Conservation (phyloP, 306 rosid species). For the Trifolium repens region DNA sequence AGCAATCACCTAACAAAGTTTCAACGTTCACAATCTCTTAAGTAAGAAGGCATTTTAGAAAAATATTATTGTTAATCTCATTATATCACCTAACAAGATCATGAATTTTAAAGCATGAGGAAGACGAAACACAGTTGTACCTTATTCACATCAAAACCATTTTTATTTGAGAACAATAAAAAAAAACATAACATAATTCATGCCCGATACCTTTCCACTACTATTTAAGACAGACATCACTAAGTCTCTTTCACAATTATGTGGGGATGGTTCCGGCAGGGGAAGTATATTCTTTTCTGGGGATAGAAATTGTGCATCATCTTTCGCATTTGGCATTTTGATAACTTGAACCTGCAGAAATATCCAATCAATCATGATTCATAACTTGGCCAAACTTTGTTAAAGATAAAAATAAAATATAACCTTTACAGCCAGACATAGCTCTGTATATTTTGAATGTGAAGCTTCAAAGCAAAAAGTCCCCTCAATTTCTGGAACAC, state of each 20-base stretch:
- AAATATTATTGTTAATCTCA: not conserved
- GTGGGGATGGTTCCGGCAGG: constrained; percentile 2
- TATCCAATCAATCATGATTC: constrained; percentile 29
- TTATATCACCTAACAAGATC: constrained; percentile 10
- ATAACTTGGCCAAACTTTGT: not conserved
- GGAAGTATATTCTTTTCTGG: not conserved
- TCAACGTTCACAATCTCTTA: not conserved
- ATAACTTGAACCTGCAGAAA: constrained; percentile 48
- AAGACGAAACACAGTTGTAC: not conserved
- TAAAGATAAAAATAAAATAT: not conserved
- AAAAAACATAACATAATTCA: not conserved
- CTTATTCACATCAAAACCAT: constrained; percentile 1
- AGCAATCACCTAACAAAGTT: not conserved
- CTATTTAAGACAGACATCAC: constrained; percentile 4
- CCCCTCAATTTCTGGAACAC: constrained; percentile 46
- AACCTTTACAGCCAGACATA: constrained; percentile 51
- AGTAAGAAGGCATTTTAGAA: not conserved
- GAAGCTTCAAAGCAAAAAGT: constrained; percentile 52
- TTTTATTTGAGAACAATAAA: not conserved
- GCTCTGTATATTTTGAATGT: constrained; percentile 51
- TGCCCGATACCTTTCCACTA: constrained; percentile 8
- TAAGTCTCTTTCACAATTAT: not conserved
- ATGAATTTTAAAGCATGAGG: not conserved
- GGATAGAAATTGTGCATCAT: constrained; percentile 26
- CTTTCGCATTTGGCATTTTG: constrained; percentile 11